Base-by-base conservation (phyloP, 768 basidiomycete genomes). In the Leccinum subtestaceum region DNA sequence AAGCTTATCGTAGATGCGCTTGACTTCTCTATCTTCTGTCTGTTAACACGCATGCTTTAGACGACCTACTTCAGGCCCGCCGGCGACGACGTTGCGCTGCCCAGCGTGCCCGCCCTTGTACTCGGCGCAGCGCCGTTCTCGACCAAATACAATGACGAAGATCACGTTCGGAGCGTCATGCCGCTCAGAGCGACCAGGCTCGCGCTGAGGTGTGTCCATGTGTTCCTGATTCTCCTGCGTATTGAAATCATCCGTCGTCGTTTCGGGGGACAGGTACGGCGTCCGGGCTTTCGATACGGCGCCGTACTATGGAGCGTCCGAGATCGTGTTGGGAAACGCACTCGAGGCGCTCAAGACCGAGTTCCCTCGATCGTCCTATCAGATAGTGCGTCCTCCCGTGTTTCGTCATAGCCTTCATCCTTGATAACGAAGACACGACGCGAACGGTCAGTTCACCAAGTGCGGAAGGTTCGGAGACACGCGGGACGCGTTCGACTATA, bases 251-350 rank as follows among this genome's bases (percentile, higher is more conserved):
- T 25, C 21, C 21, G 21, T 21, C 0, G 7, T 25, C 23, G 23
- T 47, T n/a, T 32, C 11, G 4, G 5, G 5, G 43, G 13, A 6
- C 25, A 93, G 93, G 45, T 93, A 92, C 74, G 93, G 91, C 27
- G 86, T 95, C 56, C 74, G 73, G 34, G 87, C 88, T 0, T 89
- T 95, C 67, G 93, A 95, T 71, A 95, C 93, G 3, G 82, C 91
- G 12, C 82, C 85, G 6, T 91, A 84, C 69, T 95, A 95, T 66
- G 90, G 88, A 11, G 81, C 83, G 5, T 92, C 92, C 0, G 93
- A 95, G 73, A 80, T 85, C 62, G 77, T 94, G 0, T 75, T 93
- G 47, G 89, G 93, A 38, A 82, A 81, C 55, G 83, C 83, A 17
- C 75, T 92, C 34, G 72, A 83, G 53, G 75, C 81, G 0, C 73